Conservation (phyloP, 441 rosid species). For the Melianthus villosus region DNA sequence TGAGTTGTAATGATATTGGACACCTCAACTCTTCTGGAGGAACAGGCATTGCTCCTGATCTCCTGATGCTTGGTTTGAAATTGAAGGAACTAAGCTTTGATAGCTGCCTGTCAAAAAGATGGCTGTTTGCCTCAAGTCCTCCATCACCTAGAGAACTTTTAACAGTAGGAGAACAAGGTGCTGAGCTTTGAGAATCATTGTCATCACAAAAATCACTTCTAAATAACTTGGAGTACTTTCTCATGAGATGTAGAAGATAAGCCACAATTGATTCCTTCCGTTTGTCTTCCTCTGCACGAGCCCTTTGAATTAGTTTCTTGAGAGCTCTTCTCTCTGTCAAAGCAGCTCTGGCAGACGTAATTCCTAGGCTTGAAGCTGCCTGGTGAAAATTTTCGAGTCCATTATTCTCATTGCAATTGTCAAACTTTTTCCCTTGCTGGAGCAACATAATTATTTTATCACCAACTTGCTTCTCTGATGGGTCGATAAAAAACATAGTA, state of each 20-base stretch:
- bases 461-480: slow-evolving; percentile 82
- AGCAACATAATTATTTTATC: slow-evolving; percentile 69
- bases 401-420: slow-evolving; percentile 33
- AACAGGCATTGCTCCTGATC: slow-evolving; percentile 51
- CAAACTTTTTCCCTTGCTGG: slow-evolving; percentile 79
- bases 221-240: slow-evolving; percentile 87
- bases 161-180: slow-evolving; percentile 79
- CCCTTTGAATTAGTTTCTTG: slow-evolving; percentile 82
- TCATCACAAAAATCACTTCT: slow-evolving; percentile 74
- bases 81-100: slow-evolving; percentile 65
- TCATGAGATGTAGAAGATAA: slow-evolving; percentile 81
- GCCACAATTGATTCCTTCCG: slow-evolving; percentile 92
- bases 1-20: slow-evolving; percentile 88
- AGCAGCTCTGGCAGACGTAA: slow-evolving; percentile 83
- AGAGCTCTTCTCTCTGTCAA: slow-evolving; percentile 82
- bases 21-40: slow-evolving; percentile 96
- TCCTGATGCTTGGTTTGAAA: slow-evolving; percentile 38
- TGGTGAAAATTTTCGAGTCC: slow-evolving; percentile 83
- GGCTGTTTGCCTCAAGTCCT: slow-evolving; percentile 21
- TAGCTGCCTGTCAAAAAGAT: slow-evolving; percentile 66
- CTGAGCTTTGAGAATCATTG: slow-evolving; percentile 80
- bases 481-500: slow-evolving; percentile 44
- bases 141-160: slow-evolving; percentile 37
- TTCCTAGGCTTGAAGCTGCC: slow-evolving; percentile 65
- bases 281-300: slow-evolving; percentile 90